Base-by-base conservation (phyloP, 1,139 yeast genomes). In the Nakaseomyces uthaithaninus region DNA sequence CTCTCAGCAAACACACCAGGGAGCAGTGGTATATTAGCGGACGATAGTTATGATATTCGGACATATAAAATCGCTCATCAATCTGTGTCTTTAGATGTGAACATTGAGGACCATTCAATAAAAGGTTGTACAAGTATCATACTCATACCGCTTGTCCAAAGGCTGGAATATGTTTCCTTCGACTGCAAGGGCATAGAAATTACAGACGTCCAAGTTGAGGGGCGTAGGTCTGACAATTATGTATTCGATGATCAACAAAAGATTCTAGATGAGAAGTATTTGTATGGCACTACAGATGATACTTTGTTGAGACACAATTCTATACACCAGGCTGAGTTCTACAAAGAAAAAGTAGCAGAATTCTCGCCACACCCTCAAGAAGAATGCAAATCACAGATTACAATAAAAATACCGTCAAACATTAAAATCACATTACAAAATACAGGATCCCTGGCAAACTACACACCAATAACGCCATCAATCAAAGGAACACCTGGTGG, bases 91-190 rank as follows among this genome's bases (percentile, higher is more conserved):
- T 59, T 82, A 27, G 89, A 81, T 56, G 73, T 82, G 3, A 86
- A 81, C 57, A 61, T 82, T 33, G 70, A 77, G 16, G 63, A 65
- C 30, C 71, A 72, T 44, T 54, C 61, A 17, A 62, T 80, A 9
- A 62, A 62, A n/a, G 98, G 97, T 11, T 71, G 75, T 51, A 86
- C 97, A 0, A 96, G 87, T 56, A 65, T 91, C 27, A 81, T 93
- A 2, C 67, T 89, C 11, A 66, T 84, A 17, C 96, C 97, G 0
- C 66, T 78, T 2, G 75, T 79, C 15, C 73, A 75, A 9, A 60
- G 67, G 1, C 63, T 89, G 34, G 75, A 74, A 41, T 66, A 68
- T 11, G 68, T 91, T 24, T 74, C 75, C 42, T 66, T 91, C 41
- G 97, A 91, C 59, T 85, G 94, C 48, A 75, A 95, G 43, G 89